Base-by-base conservation (phyloP, 2,329 filamentous ascomycete genomes). In the Penicillium fuscoglaucum region DNA sequence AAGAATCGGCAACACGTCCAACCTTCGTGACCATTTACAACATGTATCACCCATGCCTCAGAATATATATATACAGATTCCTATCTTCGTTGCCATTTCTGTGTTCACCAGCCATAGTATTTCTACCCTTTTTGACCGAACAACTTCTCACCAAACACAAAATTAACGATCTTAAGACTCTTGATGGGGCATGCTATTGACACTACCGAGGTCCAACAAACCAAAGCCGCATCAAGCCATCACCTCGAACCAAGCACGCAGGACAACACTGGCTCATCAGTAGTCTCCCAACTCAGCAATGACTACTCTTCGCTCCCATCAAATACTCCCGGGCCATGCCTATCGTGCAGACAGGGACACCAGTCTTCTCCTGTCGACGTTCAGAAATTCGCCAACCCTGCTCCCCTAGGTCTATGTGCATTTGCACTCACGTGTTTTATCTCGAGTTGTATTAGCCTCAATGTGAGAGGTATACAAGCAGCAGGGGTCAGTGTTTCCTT, bases 391-490 rank as follows among this genome's bases (percentile, higher is more conserved):
- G 64, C 56, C 7, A 66, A 66, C 44, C 58, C 64, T 15, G 64
- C 63, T 33, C 64, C 64, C 1, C 41, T 66, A 2, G 64, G 64
- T 10, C 55, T 65, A 2, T 65, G 63, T 48, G 64, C 63, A 0
- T 66, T 66, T 53, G 64, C 63, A 2, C 57, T 66, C 15, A 66
- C 64, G 6, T 58, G 58, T 1, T 66, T 66, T 24, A 19, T 65
- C 6, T 63, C 63, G 13, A 66, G 61, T 31, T 58, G 43, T 28
- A 62, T 64, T 41, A 62, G 61, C 21, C 49, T 66, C 7, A 58
- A 58, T 15, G 57, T 60, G 19, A 53, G 54, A 2, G 37, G 52
- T 28, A 39, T 55, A 26, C 52, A 53, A 9, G 53, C 54, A 6
- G 55, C 59, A 5, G 55, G 62, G 9, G 59, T 55, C 29, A 56